These are phyloP conservation scores for Erysimum cheiranthoides DNA, from an alignment of 345 rosid genomes.

Conservation along the genomic window DNA sequence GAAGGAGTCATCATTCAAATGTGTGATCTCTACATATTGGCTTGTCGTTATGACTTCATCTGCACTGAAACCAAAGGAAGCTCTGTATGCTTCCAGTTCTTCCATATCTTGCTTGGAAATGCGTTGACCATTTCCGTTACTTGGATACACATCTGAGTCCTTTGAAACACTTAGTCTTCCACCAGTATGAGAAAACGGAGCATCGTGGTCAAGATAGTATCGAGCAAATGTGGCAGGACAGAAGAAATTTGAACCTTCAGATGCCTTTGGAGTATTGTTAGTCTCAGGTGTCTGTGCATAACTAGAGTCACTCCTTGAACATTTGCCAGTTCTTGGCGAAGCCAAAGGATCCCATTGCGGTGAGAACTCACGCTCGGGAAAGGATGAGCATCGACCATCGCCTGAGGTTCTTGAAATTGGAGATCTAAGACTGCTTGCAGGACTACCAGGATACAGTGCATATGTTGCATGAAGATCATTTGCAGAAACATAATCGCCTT, in stretches of 20 bases:
- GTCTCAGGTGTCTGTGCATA: slow-evolving; percentile 60
- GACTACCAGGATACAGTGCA: slow-evolving; percentile 76
- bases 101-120: slow-evolving; percentile 84
- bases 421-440: slow-evolving; percentile 72
- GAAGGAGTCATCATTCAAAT: slow-evolving; percentile 78
- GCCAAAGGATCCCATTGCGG: slow-evolving; percentile 74
- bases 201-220: slow-evolving; percentile 82
- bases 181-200: slow-evolving; percentile 86
- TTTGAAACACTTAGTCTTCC: slow-evolving; percentile 94
- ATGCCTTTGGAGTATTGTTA: slow-evolving; percentile 55
- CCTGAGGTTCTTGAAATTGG: slow-evolving; percentile 67
- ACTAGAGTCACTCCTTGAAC: slow-evolving; percentile 70
- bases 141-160: slow-evolving; percentile 73
- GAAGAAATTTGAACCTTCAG: slow-evolving; percentile 87
- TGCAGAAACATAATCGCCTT: slow-evolving; percentile 56
- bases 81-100: slow-evolving; percentile 92
- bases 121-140: slow-evolving; percentile 62
- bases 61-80: slow-evolving; percentile 97
- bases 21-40: slow-evolving; percentile 85
- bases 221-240: slow-evolving; percentile 97
- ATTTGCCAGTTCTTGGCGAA: slow-evolving; percentile 69
- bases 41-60: slow-evolving; percentile 83
- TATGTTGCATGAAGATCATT: slow-evolving; percentile 74
- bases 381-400: slow-evolving; percentile 74
- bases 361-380: slow-evolving; percentile 72